Base-by-base conservation (phyloP, 1,284 basidiomycete species). In the Ustilago xerochloae region DNA sequence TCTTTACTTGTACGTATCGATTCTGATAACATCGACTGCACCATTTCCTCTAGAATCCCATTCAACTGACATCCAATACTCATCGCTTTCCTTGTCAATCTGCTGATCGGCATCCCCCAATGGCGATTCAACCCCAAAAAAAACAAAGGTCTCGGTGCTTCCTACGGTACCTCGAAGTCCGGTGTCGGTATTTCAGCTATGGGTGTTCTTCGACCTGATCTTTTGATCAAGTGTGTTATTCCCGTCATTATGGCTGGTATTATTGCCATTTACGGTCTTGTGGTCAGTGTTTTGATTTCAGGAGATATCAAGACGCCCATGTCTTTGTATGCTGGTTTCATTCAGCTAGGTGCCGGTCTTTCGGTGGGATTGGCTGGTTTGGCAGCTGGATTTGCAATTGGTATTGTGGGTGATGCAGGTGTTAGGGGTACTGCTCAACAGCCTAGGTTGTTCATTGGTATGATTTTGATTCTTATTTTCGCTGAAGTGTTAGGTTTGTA, bases 181-280 rank as follows among this genome's bases (percentile, higher is more conserved):
- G 97, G 97, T 48, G 97, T 99, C 80, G 97, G 96, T 56, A 99
- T 99, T 84, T 91, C 96, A 65, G 97, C 96, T 51, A 87, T 99
- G 75, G 96, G 95, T 76, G 91, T 92, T 63, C 94, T 98, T 86
- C 90, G 94, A 83, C 96, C 96, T 63, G 95, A 99, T 81, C 88
- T 98, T 72, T 92, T 99, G 85, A 99, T 99, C 96, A 99, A 94
- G 92, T 94, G 92, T 35, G 88, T 96, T 70, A 93, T 97, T 82
- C 94, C 94, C 26, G 95, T 98, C 85, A 92, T 99, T 86, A 98
- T 99, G 95, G 94, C 95, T 88, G 95, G 95, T 94, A 98, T 99
- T 87, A 95, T 91, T 77, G 90, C 90, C 54, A 81, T 88, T 68
- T 90, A 90, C 78, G 89, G 89, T 32, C 82, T 90, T 41, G 89